phyloP scores from a whole-genome alignment of 306 rosid genomes.

The Cicer bijugum region DNA sequence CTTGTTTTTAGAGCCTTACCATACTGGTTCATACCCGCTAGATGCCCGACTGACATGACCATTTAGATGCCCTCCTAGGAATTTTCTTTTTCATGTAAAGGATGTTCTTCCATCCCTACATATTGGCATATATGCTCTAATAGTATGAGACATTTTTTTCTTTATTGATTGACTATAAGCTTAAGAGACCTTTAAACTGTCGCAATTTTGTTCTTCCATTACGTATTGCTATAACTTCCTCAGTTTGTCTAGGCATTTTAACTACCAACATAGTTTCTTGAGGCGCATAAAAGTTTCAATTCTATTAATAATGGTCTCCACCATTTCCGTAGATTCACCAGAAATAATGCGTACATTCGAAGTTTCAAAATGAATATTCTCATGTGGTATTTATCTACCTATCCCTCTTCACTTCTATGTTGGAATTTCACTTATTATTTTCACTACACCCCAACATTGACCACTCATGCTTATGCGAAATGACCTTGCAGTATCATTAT shows the following conservation, averaged over 20 bases:
- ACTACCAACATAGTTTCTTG: too few relatives aligned
- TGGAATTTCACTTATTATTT: not conserved
- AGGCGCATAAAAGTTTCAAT: too few relatives aligned
- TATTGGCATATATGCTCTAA: not conserved
- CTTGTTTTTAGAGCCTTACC: too few relatives aligned
- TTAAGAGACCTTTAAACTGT: not conserved
- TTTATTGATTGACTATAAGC: not conserved
- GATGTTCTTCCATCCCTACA: not conserved
- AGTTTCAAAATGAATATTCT: not conserved
- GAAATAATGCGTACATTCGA: not conserved
- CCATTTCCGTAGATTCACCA: not conserved
- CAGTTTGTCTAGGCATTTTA: too few relatives aligned
- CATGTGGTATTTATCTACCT: not conserved
- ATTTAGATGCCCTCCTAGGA: not conserved
- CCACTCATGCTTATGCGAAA: not conserved
- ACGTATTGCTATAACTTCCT: not conserved
- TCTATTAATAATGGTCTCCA: too few relatives aligned
- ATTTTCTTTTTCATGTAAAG: too few relatives aligned
- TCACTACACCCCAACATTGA: not conserved
- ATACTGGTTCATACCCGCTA: not conserved
- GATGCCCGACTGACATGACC: not conserved
- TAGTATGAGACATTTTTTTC: too few relatives aligned
- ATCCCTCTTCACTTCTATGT: not conserved
- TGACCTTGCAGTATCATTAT: slow-evolving; percentile 16
- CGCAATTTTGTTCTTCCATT: not conserved